These are phyloP conservation scores for Pisolithus albus DNA, from an alignment of 768 basidiomycete species.

Conservation along the genomic window DNA sequence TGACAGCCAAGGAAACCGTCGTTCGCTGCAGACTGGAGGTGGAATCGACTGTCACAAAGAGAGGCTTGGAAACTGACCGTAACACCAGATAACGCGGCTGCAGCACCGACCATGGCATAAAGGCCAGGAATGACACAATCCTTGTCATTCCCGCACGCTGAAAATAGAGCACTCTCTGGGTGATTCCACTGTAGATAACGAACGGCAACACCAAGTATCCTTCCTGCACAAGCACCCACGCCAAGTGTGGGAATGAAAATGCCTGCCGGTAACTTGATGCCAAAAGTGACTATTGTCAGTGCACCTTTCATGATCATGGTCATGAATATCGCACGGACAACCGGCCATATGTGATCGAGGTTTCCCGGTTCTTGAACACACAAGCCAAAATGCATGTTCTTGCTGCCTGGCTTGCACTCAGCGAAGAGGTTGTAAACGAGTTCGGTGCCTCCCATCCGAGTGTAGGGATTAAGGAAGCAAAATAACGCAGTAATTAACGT, in stretches of 20 bases:
- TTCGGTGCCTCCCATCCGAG: slow-evolving; percentile 92
- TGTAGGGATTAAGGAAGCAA: slow-evolving; percentile 84
- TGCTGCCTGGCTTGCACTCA: slow-evolving; percentile 63
- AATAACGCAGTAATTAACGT: slow-evolving; percentile 70
- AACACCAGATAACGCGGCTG: slow-evolving; percentile 90
- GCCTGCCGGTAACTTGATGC: slow-evolving; percentile 86
- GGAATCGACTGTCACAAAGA: slow-evolving; percentile 4
- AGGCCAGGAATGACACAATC: slow-evolving; percentile 85
- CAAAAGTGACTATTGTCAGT: slow-evolving; percentile 85
- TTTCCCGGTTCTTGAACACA: slow-evolving; percentile 63
- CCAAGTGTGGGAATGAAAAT: slow-evolving; percentile 96
- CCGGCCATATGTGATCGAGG: slow-evolving; percentile 48
- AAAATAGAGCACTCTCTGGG: slow-evolving; percentile 57
- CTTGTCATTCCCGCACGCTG: slow-evolving; percentile 52
- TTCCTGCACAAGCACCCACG: slow-evolving; percentile 90
- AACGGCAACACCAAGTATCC: slow-evolving; percentile 75
- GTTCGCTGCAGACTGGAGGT: slow-evolving; percentile 47
- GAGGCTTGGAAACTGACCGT: slow-evolving; percentile 51
- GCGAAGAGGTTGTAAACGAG: slow-evolving; percentile 88
- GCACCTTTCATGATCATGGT: slow-evolving; percentile 78
- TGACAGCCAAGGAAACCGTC: slow-evolving; percentile 91
- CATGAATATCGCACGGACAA: slow-evolving; percentile 59
- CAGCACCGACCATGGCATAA: slow-evolving; percentile 96
- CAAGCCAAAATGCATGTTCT: slow-evolving; percentile 53
- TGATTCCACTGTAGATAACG: slow-evolving; percentile 66